Percentiles rank a stretch among this genome's conserved stretches.
Evolutionary conservation across 2,329 filamentous ascomycete species (phyloP).

Genomic region (Metarhizium sp.): DNA sequence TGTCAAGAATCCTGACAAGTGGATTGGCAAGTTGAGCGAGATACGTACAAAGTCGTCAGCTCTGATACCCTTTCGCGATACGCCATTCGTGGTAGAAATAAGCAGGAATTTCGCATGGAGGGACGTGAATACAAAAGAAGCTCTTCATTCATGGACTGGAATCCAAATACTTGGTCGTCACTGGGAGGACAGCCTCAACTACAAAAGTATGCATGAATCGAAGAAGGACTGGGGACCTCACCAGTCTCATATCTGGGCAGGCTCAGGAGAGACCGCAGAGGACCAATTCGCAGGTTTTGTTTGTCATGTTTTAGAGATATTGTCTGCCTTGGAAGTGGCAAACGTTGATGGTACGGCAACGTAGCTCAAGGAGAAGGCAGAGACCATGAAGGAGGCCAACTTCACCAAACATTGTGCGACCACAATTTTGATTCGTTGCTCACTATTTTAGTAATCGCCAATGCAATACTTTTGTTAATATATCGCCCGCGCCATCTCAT

Average conservation of each 20-base stretch:
- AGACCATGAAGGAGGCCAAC: neutral
- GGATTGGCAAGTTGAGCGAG: constrained; percentile 5
- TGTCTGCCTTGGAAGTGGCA: constrained; percentile 12
- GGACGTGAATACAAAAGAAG: constrained; percentile 7
- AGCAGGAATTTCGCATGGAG: constrained; percentile 19
- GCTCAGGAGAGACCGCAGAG: constrained; percentile 14
- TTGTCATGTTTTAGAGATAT: constrained; percentile 20
- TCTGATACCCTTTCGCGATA: constrained; percentile 19
- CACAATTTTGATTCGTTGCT: neutral
- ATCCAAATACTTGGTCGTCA: constrained; percentile 23
- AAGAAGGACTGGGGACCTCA: constrained; percentile 22
- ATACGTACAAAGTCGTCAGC: constrained; percentile 18
- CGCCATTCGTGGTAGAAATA: constrained; percentile 23
- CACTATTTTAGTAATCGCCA: neutral
- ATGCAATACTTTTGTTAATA: neutral
- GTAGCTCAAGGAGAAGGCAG: neutral
- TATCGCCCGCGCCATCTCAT: neutral
- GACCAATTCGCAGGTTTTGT: constrained; percentile 21
- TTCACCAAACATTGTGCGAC: neutral
- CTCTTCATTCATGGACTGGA: constrained; percentile 18
- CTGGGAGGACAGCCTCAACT: constrained; percentile 28
- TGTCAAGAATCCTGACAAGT: neutral
- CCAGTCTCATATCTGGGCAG: constrained; percentile 23
- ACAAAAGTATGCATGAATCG: constrained; percentile 12
- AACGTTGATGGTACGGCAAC: neutral